Conservation (phyloP, 305 asterid genomes). For the Solanum hybrid region DNA sequence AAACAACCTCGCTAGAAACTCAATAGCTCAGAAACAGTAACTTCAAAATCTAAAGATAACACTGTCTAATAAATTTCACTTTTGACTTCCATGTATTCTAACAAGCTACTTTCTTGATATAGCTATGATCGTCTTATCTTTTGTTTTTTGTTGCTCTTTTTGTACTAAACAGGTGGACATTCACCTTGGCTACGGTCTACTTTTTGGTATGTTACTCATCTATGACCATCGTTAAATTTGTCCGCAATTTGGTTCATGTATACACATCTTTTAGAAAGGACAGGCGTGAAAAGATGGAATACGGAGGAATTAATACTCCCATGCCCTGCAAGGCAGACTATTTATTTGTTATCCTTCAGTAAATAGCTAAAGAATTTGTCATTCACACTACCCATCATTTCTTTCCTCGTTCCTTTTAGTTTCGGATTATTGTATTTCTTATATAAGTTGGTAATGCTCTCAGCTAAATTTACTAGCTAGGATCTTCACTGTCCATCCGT, state of each 20-base stretch:
- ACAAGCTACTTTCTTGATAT: neutral
- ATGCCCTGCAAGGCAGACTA: neutral
- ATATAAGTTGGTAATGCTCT: neutral
- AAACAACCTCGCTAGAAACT: neutral
- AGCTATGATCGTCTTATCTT: neutral
- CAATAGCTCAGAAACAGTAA: neutral
- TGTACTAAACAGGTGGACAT: slow-evolving; percentile 76
- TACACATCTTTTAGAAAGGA: neutral
- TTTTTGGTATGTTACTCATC: slow-evolving; percentile 61
- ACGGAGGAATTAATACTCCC: neutral
- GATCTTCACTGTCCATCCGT: slow-evolving; percentile 38
- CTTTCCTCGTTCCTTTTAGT: neutral
- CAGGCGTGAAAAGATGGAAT: neutral
- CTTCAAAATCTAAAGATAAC: neutral
- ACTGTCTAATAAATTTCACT: neutral
- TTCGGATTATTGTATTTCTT: neutral
- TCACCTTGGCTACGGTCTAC: slow-evolving; percentile 60
- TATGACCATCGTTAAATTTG: slow-evolving; percentile 1
- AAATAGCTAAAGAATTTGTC: neutral
- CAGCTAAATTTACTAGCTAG: slow-evolving; percentile 43
- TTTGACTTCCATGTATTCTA: neutral
- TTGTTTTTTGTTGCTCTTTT: slow-evolving; percentile 14
- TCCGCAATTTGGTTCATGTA: neutral
- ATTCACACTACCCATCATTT: neutral
- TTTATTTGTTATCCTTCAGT: neutral